phyloP scores from a whole-genome alignment of 176 grass and related monocot species.

The Rhynchospora breviuscula region DNA sequence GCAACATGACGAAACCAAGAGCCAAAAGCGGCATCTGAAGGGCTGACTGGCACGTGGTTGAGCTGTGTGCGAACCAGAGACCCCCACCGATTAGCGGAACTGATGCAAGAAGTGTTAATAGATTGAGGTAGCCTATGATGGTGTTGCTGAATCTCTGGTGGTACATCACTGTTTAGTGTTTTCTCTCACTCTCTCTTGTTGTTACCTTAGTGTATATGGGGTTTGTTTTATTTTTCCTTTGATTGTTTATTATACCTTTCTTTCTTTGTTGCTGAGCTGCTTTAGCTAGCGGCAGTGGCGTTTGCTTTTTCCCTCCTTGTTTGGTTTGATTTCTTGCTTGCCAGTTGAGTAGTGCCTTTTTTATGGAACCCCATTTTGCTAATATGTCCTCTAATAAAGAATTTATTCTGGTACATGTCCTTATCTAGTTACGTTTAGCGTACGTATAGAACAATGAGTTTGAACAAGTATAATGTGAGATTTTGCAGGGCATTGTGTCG shows the following conservation, averaged over 20 bases:
- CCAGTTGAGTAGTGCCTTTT: conserved; percentile 25
- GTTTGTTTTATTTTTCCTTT: conserved; percentile 13
- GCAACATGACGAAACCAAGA: conserved; percentile 60
- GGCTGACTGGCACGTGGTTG: conserved; percentile 56
- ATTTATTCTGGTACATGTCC: background rate
- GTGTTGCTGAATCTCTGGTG: conserved; percentile 69
- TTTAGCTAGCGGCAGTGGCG: conserved; percentile 29
- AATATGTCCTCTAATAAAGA: background rate
- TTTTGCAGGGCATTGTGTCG: background rate
- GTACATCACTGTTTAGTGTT: conserved; percentile 34
- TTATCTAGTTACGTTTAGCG: background rate
- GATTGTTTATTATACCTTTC: conserved; percentile 27
- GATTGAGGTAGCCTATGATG: conserved; percentile 77
- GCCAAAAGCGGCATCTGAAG: conserved; percentile 84
- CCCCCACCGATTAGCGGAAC: conserved; percentile 79
- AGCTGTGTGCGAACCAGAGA: conserved; percentile 70
- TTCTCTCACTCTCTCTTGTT: conserved; percentile 10
- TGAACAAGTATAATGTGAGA: background rate
- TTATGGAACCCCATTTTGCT: conserved; percentile 12
- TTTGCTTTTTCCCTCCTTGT: conserved; percentile 28
- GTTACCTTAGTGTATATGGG: conserved; percentile 1
- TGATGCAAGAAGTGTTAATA: conserved; percentile 68
- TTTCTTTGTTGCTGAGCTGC: conserved; percentile 31
- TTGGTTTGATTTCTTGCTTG: conserved; percentile 32
- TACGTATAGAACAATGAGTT: too few relatives aligned